Evolutionary conservation across 2,329 filamentous ascomycete species (phyloP).

Genomic region (Sporothrix humicola): DNA sequence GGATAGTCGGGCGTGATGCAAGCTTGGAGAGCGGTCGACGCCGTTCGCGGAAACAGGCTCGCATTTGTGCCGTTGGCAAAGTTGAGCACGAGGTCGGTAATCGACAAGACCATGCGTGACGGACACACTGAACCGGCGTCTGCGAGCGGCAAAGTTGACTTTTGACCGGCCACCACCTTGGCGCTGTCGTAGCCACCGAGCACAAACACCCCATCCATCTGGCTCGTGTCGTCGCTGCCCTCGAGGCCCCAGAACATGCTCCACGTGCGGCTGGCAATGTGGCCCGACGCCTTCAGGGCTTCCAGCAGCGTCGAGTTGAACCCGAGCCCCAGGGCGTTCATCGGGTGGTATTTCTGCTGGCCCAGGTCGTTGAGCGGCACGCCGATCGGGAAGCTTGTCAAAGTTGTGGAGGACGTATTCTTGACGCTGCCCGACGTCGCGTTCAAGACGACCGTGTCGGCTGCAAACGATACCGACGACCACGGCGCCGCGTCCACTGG

Average conservation of each 20-base stretch:
- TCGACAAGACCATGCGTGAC: constrained; percentile 42
- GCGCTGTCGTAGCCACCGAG: constrained; percentile 43
- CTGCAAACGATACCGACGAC: background rate
- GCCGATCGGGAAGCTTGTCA: constrained; percentile 38
- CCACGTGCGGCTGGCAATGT: constrained; percentile 43
- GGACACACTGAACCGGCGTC: constrained; percentile 36
- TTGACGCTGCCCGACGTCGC: constrained; percentile 28
- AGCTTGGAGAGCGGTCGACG: constrained; percentile 33
- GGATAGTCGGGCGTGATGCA: constrained; percentile 40
- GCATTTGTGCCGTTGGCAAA: constrained; percentile 44
- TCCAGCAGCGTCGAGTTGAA: constrained; percentile 43
- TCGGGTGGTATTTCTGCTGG: constrained; percentile 40
- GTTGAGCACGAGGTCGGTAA: constrained; percentile 43
- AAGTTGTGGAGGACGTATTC: constrained; percentile 1
- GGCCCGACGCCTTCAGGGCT: constrained; percentile 39
- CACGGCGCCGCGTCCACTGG: constrained; percentile 26
- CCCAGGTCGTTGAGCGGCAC: constrained; percentile 39
- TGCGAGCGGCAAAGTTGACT: constrained; percentile 37
- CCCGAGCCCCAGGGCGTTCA: constrained; percentile 41
- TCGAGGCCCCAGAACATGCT: constrained; percentile 45
- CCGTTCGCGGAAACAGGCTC: constrained; percentile 40
- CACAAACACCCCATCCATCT: constrained; percentile 41
- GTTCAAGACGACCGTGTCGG: constrained; percentile 32
- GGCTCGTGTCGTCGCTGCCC: constrained; percentile 27
- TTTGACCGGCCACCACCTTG: constrained; percentile 37